Conservation (phyloP, 2,329 filamentous ascomycete genomes). For the Aspergillus hiratsukae region DNA sequence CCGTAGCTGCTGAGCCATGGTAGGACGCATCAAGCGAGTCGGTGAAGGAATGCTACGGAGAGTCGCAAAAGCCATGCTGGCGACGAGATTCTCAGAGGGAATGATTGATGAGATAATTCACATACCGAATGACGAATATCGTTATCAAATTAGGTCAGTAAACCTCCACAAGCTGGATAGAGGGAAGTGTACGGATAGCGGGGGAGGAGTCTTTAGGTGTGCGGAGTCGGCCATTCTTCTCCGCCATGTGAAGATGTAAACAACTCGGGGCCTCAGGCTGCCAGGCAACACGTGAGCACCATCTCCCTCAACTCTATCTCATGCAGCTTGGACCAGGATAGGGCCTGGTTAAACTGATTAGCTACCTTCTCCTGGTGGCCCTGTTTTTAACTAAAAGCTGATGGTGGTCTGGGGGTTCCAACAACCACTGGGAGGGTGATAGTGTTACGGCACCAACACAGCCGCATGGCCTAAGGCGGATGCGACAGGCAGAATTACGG, state of each 20-base stretch:
- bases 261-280: no score
- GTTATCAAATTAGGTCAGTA: slow-evolving; percentile 8
- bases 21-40: slow-evolving; percentile 21
- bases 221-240: slow-evolving; percentile 6
- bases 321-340: no score
- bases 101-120: slow-evolving; percentile 16
- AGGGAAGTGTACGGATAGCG: neutral
- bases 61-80: slow-evolving; percentile 33
- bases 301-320: no score
- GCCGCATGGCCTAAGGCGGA: no score
- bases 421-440: no score
- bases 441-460: no score
- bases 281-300: no score
- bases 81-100: neutral
- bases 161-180: neutral
- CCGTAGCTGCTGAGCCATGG: slow-evolving; percentile 23
- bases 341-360: no score
- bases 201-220: neutral
- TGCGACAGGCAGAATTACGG: no score
- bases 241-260: slow-evolving; percentile 3
- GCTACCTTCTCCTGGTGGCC: no score
- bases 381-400: no score
- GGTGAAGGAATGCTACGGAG: slow-evolving; percentile 26
- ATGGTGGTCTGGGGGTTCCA: no score
- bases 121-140: slow-evolving; percentile 17